Evolutionary conservation across 2,329 filamentous ascomycete species (phyloP).

Genomic region (Colletotrichum sublineola): DNA sequence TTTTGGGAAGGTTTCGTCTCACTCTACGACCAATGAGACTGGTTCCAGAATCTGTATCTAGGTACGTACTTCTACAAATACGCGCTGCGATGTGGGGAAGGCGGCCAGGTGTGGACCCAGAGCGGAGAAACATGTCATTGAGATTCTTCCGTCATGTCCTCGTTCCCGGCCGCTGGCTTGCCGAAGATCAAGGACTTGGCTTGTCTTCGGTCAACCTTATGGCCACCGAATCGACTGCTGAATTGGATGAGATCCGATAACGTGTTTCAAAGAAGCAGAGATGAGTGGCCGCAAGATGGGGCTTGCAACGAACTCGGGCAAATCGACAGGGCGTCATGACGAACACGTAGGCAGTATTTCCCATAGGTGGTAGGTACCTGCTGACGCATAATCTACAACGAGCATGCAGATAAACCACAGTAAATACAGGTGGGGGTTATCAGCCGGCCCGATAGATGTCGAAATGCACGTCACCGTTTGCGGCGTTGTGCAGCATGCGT

Average conservation of each 20-base stretch:
- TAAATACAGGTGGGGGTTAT: too few species aligned
- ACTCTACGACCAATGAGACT: conserved; percentile 11
- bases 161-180: not conserved
- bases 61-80: too few species aligned
- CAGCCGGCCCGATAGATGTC: not conserved
- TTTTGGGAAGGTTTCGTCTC: conserved; percentile 28
- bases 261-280: conserved; percentile 16
- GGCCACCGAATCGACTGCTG: not conserved
- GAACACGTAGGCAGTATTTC: not conserved
- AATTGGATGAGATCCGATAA: not conserved
- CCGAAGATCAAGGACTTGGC: conserved; percentile 25
- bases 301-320: not conserved
- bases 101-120: not conserved
- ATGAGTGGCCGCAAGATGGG: too few species aligned
- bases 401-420: not conserved
- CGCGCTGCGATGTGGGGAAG: conserved; percentile 16
- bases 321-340: not conserved
- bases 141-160: not conserved
- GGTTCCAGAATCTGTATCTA: not conserved
- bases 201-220: conserved; percentile 12
- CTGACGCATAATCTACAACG: not conserved
- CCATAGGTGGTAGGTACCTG: not conserved
- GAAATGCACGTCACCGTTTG: conserved; percentile 1
- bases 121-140: not conserved
- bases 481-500: conserved; percentile 32